Evolutionary conservation across 345 rosid genomes (phyloP).

Genomic region (Eucalyptus lansdowneana): DNA sequence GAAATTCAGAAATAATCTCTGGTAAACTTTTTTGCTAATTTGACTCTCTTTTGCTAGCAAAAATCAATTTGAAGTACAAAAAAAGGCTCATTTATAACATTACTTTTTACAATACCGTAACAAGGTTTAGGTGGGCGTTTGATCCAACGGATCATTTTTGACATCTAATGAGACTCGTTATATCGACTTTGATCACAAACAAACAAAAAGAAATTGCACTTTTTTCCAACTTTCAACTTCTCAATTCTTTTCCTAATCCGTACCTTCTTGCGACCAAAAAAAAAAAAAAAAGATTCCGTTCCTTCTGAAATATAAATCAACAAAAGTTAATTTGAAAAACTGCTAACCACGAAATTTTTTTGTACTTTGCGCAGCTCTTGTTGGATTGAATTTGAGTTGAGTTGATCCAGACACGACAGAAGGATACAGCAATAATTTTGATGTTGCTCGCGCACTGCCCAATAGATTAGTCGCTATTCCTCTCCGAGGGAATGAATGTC

Average conservation of each 20-base stretch:
- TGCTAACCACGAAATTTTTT: not conserved
- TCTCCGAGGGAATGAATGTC: not conserved
- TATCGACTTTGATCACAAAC: not conserved
- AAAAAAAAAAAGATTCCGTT: not conserved
- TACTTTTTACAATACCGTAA: not conserved
- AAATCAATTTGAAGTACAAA: not conserved
- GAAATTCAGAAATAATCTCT: not conserved
- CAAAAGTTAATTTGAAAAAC: not conserved
- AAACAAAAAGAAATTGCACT: not conserved
- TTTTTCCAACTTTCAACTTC: not conserved
- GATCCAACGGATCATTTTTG: not conserved
- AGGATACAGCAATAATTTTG: not conserved
- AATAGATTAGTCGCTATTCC: not conserved
- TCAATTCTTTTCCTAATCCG: not conserved
- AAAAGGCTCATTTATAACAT: not conserved
- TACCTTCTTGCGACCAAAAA: not conserved
- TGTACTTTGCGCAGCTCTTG: not conserved
- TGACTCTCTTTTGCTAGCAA: not conserved
- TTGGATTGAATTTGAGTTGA: not conserved
- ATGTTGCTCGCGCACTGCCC: not conserved
- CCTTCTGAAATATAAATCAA: not conserved
- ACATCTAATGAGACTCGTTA: not conserved
- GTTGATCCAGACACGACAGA: not conserved
- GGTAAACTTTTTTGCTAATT: not conserved
- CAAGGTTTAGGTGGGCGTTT: not conserved